Evolutionary conservation across 2,329 filamentous ascomycete species (phyloP), one percentile per base, ranked within the genome.

Genomic region (Pseudogymnoascus sp.): DNA sequence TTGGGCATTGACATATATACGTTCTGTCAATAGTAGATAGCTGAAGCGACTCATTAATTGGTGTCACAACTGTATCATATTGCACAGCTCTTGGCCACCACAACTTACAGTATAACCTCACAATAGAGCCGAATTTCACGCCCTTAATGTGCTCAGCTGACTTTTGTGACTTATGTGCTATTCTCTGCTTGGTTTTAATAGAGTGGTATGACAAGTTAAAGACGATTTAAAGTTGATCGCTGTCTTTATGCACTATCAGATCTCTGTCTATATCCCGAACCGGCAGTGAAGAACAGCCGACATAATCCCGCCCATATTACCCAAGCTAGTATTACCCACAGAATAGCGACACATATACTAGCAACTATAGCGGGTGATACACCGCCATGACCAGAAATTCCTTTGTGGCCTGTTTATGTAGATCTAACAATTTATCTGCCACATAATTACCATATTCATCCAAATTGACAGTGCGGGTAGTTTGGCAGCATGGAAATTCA

Each of bases 351-450:
- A 26, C 11, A 33, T 44, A 44, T 50, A 50, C 21, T 50, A 50
- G n/a, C 9, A 15, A 5, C 31, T 29, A 47, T 15, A 31, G 41
- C 11, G 11, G 10, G 40, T 31, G 8, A 15, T 33, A 17, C 26
- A 50, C 5, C n/a, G n/a, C 29, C 31, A 50, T 31, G n/a, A 5
- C 40, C n/a, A 33, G 44, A 50, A 50, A 24, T 50, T 10, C 7
- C 1, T 31, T 33, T 31, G 13, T 50, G 11, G n/a, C 11, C 3
- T 50, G 17, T 5, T 50, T 5, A 15, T 15, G 13, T 50, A 50
- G 26, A 33, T 50, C 11, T 50, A 33, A 50, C 44, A 50, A 50
- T 50, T n/a, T 50, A 50, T 50, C 44, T 50, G 44, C n/a, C 26
- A 50, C 26, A 26, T 50, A 11, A 7, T 17, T 50, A 33, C n/a